phyloP scores from a whole-genome alignment of 495 filamentous ascomycete genomes.

The Aspergillus leporis region DNA sequence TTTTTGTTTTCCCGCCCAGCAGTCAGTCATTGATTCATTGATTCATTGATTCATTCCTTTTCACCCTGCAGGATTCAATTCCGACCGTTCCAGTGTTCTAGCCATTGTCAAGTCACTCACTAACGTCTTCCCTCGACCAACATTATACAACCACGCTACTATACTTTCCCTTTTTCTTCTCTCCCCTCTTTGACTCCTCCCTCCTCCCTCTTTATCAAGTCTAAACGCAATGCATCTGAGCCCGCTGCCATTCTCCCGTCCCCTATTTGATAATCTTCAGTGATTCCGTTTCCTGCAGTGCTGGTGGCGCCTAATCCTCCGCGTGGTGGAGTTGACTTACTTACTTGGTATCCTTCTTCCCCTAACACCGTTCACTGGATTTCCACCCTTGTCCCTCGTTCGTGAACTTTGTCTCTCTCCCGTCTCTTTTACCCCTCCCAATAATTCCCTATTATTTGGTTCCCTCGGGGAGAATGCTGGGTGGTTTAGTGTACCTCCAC shows the following conservation, averaged over 20 bases:
- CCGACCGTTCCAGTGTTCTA: neutral
- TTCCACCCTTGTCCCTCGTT: neutral
- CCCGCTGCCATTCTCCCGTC: slow-evolving; percentile 6
- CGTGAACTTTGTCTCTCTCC: neutral
- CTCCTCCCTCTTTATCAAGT: neutral
- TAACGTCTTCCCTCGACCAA: neutral
- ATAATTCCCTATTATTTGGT: neutral
- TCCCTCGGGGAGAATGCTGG: neutral
- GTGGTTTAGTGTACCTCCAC: neutral
- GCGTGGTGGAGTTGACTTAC: slow-evolving; percentile 5
- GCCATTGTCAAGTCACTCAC: neutral
- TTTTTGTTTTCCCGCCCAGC: neutral
- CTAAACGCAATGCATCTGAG: slow-evolving; percentile 10
- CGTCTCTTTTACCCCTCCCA: neutral
- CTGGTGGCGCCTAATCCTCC: neutral
- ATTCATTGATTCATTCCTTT: neutral
- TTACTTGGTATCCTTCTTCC: neutral
- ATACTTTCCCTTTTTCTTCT: neutral
- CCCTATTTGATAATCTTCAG: slow-evolving; percentile 19
- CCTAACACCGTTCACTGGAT: neutral
- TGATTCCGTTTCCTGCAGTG: neutral
- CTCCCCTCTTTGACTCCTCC: slow-evolving; percentile 2
- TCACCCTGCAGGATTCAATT: slow-evolving; percentile 3
- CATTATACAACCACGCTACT: neutral
- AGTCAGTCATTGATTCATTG: no score